Percentiles rank a stretch among this genome's conserved stretches.
phyloP scores from a whole-genome alignment of 352 stramenopile genomes.

The Globisporangium spinosum region DNA sequence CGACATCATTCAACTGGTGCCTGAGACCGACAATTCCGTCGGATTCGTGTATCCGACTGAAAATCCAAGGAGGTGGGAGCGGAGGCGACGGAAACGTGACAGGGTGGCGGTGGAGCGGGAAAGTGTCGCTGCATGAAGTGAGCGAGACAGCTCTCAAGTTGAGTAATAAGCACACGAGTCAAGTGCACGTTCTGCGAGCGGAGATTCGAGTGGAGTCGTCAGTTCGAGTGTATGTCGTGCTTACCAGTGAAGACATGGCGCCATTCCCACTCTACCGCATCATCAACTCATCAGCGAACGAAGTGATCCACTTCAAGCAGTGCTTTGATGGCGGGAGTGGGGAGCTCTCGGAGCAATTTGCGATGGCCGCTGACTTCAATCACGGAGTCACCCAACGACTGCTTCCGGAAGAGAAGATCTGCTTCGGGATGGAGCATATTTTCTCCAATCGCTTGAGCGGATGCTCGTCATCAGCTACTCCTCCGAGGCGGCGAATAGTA shows the following conservation, averaged over 20 bases:
- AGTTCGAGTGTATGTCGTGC: conserved; percentile 68
- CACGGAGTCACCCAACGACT: conserved; percentile 66
- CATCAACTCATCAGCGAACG: conserved; percentile 64
- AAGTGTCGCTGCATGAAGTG: conserved; percentile 79
- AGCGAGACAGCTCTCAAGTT: conserved; percentile 83
- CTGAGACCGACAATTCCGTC: conserved; percentile 42
- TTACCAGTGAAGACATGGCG: conserved; percentile 64
- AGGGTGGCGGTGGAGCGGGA: conserved; percentile 75
- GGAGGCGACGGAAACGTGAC: conserved; percentile 27
- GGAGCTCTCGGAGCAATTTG: conserved; percentile 43
- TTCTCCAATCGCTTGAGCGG: conserved; percentile 62
- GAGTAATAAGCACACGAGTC: conserved; percentile 75
- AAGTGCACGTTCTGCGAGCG: conserved; percentile 74
- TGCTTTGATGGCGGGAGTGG: conserved; percentile 54
- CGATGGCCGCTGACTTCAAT: conserved; percentile 37
- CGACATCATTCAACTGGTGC: conserved; percentile 68
- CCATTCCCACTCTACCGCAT: conserved; percentile 74
- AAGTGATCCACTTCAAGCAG: conserved; percentile 82
- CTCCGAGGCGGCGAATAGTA: conserved; percentile 36
- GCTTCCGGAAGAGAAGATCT: conserved; percentile 62
- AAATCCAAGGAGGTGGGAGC: conserved; percentile 30
- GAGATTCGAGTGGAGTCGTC: conserved; percentile 74
- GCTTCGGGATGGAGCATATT: conserved; percentile 85
- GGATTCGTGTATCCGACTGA: conserved; percentile 64
- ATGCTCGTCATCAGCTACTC: conserved; percentile 60